Evolutionary conservation across 2,329 filamentous ascomycete genomes (phyloP).

Genomic region (Raffaelea ambrosiae): DNA sequence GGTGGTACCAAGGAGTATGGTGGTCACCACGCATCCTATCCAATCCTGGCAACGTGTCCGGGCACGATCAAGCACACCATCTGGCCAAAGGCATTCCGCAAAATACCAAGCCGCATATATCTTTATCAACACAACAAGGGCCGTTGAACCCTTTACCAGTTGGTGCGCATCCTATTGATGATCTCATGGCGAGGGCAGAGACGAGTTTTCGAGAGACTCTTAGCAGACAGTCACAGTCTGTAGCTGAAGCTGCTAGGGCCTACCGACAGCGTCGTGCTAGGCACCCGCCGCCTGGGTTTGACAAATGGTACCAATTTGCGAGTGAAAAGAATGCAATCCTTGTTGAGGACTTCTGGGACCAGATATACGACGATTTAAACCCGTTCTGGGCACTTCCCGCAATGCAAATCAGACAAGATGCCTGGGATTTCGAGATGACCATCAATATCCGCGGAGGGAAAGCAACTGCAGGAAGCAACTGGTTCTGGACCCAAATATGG

Average conservation of each 20-base stretch:
- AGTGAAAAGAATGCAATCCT: conserved; percentile 42
- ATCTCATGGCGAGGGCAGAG: conserved; percentile 38
- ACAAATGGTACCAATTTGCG: conserved; percentile 50
- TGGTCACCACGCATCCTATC: too few species aligned
- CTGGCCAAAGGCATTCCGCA: too few species aligned
- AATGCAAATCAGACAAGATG: conserved; percentile 38
- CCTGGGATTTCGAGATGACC: conserved; percentile 50
- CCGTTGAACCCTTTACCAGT: too few species aligned
- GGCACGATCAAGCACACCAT: too few species aligned
- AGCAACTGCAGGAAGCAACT: conserved; percentile 42
- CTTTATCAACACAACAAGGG: too few species aligned
- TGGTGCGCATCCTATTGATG: conserved; percentile 46
- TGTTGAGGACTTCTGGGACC: conserved; percentile 56
- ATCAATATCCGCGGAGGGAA: conserved; percentile 47
- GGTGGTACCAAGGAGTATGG: too few species aligned
- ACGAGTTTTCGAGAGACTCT: conserved; percentile 32
- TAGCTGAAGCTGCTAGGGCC: conserved; percentile 42
- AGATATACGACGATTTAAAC: conserved; percentile 53
- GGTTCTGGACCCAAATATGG: conserved; percentile 53
- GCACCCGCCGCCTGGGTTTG: conserved; percentile 57
- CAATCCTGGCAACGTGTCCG: too few species aligned
- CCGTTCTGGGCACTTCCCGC: conserved; percentile 48
- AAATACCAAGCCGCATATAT: too few species aligned
- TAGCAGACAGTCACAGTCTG: conserved; percentile 34
- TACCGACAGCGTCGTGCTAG: conserved; percentile 49